Evolutionary conservation across 495 filamentous ascomycete genomes (phyloP).

Genomic region (Podospora conica): DNA sequence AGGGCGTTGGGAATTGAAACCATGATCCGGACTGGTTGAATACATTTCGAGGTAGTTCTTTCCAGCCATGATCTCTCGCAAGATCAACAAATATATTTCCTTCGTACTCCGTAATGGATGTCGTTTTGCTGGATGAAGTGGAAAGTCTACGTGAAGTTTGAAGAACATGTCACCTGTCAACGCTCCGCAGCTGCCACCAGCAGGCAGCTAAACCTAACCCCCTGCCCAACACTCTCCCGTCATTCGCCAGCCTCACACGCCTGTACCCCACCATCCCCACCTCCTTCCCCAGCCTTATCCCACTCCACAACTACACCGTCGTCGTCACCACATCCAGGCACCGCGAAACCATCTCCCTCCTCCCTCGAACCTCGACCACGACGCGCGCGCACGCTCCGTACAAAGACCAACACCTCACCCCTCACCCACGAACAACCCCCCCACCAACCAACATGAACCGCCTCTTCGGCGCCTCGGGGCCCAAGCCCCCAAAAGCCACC

Average conservation of each 20-base stretch:
- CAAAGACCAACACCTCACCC: not conserved
- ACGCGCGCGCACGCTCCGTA: not conserved
- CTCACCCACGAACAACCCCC: not conserved
- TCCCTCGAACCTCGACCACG: not conserved
- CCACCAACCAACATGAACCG: conserved; percentile 67
- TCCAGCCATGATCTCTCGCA: no score
- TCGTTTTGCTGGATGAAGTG: no score
- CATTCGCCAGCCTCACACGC: not conserved
- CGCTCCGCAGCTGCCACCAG: not conserved
- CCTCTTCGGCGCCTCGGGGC: conserved; percentile 79
- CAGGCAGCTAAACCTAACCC: not conserved
- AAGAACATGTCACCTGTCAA: not conserved
- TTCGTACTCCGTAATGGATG: no score
- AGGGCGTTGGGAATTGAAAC: not conserved
- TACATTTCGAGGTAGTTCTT: no score
- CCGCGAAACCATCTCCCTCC: not conserved
- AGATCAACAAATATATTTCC: no score
- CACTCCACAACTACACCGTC: not conserved
- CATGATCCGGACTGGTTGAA: not conserved
- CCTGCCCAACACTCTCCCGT: not conserved
- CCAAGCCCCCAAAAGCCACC: conserved; percentile 83
- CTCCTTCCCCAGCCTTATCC: not conserved
- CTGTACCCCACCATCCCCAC: not conserved
- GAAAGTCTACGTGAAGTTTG: no score
- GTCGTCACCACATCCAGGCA: not conserved